phyloP scores from a whole-genome alignment of 2,329 filamentous ascomycete species.

The Epichloe hybrida region DNA sequence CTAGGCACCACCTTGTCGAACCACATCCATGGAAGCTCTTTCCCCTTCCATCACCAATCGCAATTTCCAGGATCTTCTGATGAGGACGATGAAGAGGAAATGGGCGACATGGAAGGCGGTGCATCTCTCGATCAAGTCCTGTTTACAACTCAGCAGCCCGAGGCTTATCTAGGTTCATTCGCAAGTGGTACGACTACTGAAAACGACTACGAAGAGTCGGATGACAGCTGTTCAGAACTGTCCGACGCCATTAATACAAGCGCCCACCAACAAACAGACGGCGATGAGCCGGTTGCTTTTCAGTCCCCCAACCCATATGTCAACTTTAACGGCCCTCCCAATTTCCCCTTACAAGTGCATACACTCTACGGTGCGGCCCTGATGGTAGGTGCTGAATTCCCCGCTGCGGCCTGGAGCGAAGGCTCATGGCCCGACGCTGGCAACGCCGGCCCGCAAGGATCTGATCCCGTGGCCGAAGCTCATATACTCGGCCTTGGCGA shows the following conservation, averaged over 20 bases:
- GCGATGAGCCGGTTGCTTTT: slow-evolving; percentile 3
- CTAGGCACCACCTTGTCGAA: slow-evolving; percentile 4
- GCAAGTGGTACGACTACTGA: neutral
- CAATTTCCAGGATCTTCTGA: slow-evolving; percentile 6
- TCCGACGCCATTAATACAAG: slow-evolving; percentile 1
- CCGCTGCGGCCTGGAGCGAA: neutral
- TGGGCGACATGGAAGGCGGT: slow-evolving; percentile 23
- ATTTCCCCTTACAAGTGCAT: neutral
- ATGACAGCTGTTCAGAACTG: neutral
- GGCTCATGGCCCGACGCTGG: neutral
- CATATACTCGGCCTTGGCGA: neutral
- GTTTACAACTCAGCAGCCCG: neutral
- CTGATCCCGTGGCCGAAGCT: slow-evolving; percentile 1
- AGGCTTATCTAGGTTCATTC: neutral
- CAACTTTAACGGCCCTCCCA: neutral
- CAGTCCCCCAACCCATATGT: neutral
- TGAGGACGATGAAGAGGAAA: slow-evolving; percentile 17
- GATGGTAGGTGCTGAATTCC: neutral
- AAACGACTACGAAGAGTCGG: neutral
- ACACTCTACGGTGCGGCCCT: neutral
- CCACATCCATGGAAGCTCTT: neutral
- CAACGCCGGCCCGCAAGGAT: neutral
- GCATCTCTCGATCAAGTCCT: slow-evolving; percentile 11
- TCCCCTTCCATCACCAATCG: neutral
- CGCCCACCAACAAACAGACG: slow-evolving; percentile 4